Evolutionary conservation across 2,329 filamentous ascomycete genomes (phyloP).

Genomic region (Alternaria solani): DNA sequence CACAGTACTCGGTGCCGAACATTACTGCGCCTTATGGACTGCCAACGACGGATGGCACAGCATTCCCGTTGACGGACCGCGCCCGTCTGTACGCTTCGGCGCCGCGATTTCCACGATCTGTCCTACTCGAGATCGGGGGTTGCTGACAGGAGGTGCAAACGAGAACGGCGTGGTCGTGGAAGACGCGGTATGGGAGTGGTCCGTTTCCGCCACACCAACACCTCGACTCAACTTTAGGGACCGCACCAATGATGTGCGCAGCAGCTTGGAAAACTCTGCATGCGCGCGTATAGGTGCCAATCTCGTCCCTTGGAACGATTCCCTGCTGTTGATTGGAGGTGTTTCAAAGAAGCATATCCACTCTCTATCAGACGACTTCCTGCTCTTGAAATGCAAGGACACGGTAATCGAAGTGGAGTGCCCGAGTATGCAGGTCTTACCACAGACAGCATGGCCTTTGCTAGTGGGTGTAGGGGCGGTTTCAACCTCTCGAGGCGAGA

Average conservation of each 20-base stretch:
- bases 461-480: slow-evolving; percentile 73
- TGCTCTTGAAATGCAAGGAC: slow-evolving; percentile 32
- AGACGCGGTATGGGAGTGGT: slow-evolving; percentile 71
- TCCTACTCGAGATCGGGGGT: slow-evolving; percentile 60
- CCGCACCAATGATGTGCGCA: slow-evolving; percentile 36
- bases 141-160: slow-evolving; percentile 76
- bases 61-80: slow-evolving; percentile 47
- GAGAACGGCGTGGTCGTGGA: slow-evolving; percentile 68
- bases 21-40: slow-evolving; percentile 56
- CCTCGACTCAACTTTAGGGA: slow-evolving; percentile 39
- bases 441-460: slow-evolving; percentile 64
- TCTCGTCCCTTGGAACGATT: slow-evolving; percentile 55
- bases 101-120: slow-evolving; percentile 60
- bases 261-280: slow-evolving; percentile 29
- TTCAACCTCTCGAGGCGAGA: slow-evolving; percentile 55
- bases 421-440: slow-evolving; percentile 23
- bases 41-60: slow-evolving; percentile 61
- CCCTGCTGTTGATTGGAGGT: slow-evolving; percentile 63
- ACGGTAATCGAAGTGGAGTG: slow-evolving; percentile 30
- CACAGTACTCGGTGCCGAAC: slow-evolving; percentile 47
- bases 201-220: slow-evolving; percentile 46
- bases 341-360: slow-evolving; percentile 49
- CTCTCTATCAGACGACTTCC: slow-evolving; percentile 38
- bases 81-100: slow-evolving; percentile 64
- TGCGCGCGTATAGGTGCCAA: slow-evolving; percentile 62